Evolutionary conservation across 805 yeast genomes (phyloP).

Genomic region (Geotrichum ghanense): DNA sequence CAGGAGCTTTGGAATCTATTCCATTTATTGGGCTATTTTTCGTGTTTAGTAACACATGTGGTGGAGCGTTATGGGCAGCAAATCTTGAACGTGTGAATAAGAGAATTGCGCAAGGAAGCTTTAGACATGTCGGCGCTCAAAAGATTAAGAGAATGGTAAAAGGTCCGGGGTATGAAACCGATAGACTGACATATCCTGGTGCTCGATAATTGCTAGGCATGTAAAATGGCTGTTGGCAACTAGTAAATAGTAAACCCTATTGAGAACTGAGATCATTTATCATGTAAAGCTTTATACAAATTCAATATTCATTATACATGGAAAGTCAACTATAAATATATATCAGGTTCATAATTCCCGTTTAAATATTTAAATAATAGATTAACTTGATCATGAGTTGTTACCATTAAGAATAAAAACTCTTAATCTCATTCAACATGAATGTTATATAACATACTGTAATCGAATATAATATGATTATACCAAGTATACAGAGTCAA

Average conservation of each 20-base stretch:
- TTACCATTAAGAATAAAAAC: too few relatives aligned
- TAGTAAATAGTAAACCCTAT: too few relatives aligned
- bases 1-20: slow-evolving; percentile 26
- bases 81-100: slow-evolving; percentile 15
- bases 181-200: slow-evolving; percentile 1
- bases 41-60: slow-evolving; percentile 26
- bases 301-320: too few relatives aligned
- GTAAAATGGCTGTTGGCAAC: too few relatives aligned
- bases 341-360: too few relatives aligned
- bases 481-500: slow-evolving; percentile 63
- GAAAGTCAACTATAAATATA: too few relatives aligned
- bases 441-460: too few relatives aligned
- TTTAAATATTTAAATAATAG: too few relatives aligned
- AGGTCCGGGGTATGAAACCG: neutral
- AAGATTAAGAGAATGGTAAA: neutral
- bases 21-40: slow-evolving; percentile 27
- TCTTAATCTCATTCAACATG: too few relatives aligned
- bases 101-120: slow-evolving; percentile 4
- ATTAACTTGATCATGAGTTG: too few relatives aligned
- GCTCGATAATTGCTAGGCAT: neutral
- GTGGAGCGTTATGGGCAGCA: slow-evolving; percentile 30
- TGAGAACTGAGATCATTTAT: neutral
- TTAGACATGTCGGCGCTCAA: slow-evolving; percentile 4
- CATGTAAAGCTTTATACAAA: neutral
- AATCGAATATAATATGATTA: too few relatives aligned